A percentile compares a stretch with the other conserved stretches of the same genome.
phyloP scores from a whole-genome alignment of 345 rosid species.

The Nasturtium officinale region DNA sequence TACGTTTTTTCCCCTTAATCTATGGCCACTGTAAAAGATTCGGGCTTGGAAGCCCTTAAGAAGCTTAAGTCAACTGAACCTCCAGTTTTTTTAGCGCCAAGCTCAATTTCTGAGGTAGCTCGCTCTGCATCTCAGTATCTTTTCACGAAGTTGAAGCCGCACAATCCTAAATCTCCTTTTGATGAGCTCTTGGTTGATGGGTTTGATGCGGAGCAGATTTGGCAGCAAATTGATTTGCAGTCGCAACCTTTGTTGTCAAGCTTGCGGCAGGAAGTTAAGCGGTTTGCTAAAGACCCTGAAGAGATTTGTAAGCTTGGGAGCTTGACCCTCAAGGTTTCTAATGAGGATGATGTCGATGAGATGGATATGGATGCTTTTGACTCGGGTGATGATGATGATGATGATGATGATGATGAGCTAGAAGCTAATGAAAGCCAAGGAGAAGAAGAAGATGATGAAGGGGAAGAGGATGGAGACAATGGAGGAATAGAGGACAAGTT shows the following conservation, averaged over 20 bases:
- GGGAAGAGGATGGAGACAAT: constrained; percentile 30
- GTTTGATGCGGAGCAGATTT: constrained; percentile 89
- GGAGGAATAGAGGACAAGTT: constrained; percentile 77
- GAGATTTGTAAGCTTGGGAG: constrained; percentile 48
- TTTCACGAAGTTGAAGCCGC: constrained; percentile 58
- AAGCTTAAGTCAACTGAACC: constrained; percentile 68
- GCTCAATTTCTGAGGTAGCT: constrained; percentile 52
- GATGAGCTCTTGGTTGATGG: constrained; percentile 72
- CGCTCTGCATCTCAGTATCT: constrained; percentile 65
- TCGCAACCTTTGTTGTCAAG: constrained; percentile 61
- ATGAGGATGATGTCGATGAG: constrained; percentile 45
- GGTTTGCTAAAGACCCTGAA: constrained; percentile 60
- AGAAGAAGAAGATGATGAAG: constrained; percentile 40
- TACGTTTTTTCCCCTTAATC: constrained; percentile 10
- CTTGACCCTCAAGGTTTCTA: constrained; percentile 26
- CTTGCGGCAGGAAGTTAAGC: constrained; percentile 59
- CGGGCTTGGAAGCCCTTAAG: constrained; percentile 55
- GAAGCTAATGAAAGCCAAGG: constrained; percentile 42
- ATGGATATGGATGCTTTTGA: constrained; percentile 49
- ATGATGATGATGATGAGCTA: constrained; percentile 43
- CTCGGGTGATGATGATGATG: constrained; percentile 44
- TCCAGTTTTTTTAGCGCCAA: constrained; percentile 70
- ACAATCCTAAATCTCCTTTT: constrained; percentile 65
- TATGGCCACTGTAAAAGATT: constrained; percentile 49
- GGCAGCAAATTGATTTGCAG: constrained; percentile 92